These are phyloP conservation scores for Sonneratia caseolaris DNA, from an alignment of 345 rosid species.

Conservation along the genomic window DNA sequence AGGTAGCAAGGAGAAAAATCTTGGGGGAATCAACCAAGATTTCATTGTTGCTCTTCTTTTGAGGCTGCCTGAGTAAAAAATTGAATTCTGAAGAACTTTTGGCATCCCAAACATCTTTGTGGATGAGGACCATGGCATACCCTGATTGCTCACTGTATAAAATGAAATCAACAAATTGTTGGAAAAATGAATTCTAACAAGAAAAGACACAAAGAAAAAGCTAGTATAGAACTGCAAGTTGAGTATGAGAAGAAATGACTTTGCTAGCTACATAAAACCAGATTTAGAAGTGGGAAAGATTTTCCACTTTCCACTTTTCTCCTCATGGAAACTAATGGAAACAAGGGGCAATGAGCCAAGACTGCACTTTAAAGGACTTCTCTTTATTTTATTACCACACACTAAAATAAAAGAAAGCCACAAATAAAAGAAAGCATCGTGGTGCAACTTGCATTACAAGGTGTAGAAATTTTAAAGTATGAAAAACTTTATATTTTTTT, in stretches of 20 bases:
- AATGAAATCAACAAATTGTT: not conserved
- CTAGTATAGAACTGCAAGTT: not conserved
- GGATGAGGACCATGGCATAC: conserved; percentile 51
- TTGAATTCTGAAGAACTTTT: conserved; percentile 28
- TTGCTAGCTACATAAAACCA: not conserved
- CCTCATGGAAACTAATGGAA: not conserved
- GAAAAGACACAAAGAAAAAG: conserved; percentile 1
- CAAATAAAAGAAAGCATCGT: too few species aligned
- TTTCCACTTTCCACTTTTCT: not conserved
- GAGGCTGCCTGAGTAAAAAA: conserved; percentile 21
- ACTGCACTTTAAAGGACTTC: too few species aligned
- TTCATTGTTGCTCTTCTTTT: conserved; percentile 19
- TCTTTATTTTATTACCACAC: too few species aligned
- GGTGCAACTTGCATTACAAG: too few species aligned
- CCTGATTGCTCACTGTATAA: conserved; percentile 27
- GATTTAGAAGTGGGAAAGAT: not conserved
- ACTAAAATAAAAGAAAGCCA: too few species aligned
- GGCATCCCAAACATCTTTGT: conserved; percentile 64
- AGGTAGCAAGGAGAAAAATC: conserved; percentile 45
- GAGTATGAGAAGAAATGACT: not conserved
- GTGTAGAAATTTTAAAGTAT: too few species aligned
- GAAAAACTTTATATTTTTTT: too few species aligned
- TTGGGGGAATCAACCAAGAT: conserved; percentile 24
- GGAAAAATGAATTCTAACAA: not conserved
- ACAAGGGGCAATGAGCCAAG: too few species aligned